These are phyloP conservation scores for Rhododendron vialii DNA, from an alignment of 148 eudicot genomes.

Conservation along the genomic window DNA sequence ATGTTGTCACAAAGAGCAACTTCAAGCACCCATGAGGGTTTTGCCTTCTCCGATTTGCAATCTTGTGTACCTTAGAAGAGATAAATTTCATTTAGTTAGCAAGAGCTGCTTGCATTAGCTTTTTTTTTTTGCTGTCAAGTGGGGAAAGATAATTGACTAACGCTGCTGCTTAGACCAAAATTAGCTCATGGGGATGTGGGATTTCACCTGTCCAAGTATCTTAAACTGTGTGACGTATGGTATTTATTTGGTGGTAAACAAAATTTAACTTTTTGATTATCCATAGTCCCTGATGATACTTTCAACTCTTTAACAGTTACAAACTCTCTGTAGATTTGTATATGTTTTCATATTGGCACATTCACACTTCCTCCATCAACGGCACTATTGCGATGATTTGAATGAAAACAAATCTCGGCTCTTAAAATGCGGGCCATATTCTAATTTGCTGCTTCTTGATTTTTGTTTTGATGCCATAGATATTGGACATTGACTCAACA, in stretches of 20 bases:
- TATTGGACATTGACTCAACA: constrained; percentile 96
- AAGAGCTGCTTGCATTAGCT: not conserved
- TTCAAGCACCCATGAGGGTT: constrained; percentile 71
- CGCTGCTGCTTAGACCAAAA: not conserved
- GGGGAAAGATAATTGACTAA: not conserved
- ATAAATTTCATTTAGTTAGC: not conserved
- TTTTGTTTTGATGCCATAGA: constrained; percentile 29
- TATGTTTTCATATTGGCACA: not conserved
- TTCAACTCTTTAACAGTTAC: not conserved
- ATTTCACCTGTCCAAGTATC: not conserved
- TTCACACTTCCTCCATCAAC: not conserved
- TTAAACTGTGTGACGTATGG: not conserved
- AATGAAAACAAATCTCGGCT: not conserved
- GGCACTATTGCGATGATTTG: not conserved
- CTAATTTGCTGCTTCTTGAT: not conserved
- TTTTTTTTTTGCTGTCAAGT: not conserved
- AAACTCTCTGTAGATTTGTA: not conserved
- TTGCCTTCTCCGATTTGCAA: not conserved
- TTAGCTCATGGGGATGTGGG: not conserved
- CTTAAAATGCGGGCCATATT: not conserved
- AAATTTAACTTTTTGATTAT: not conserved
- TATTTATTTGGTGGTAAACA: not conserved
- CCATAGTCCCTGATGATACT: not conserved
- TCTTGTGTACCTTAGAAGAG: not conserved
- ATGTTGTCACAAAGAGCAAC: constrained; percentile 70